phyloP scores from a whole-genome alignment of 768 basidiomycete genomes.

The Pulveroboletus sp. region DNA sequence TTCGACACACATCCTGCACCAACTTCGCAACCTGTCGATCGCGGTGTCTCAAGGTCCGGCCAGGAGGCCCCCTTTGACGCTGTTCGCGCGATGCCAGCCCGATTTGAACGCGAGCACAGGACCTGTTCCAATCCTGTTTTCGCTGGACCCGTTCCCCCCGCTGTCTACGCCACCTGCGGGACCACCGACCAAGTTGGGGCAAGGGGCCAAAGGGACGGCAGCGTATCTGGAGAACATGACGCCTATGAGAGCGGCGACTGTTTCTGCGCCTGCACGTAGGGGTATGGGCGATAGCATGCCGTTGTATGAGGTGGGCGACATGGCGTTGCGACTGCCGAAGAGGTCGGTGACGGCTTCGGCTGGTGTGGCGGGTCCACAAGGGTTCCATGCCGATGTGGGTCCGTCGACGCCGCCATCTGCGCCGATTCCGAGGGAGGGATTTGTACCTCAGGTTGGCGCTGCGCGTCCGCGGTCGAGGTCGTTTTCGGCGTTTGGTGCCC shows the following conservation, averaged over 20 bases:
- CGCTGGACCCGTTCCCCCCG: slow-evolving; percentile 46
- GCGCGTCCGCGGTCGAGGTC: slow-evolving; percentile 62
- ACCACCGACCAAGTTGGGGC: not conserved
- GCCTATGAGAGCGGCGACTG: slow-evolving; percentile 29
- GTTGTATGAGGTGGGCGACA: not conserved
- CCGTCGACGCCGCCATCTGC: slow-evolving; percentile 1
- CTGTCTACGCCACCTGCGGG: slow-evolving; percentile 8
- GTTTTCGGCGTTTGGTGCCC: slow-evolving; percentile 67
- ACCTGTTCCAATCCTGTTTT: slow-evolving; percentile 63
- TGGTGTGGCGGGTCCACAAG: not conserved
- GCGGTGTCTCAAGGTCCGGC: slow-evolving; percentile 20
- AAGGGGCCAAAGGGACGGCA: not conserved
- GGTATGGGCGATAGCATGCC: not conserved
- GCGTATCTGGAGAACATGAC: not conserved
- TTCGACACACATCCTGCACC: slow-evolving; percentile 26
- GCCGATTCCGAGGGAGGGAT: slow-evolving; percentile 57
- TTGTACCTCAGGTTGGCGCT: slow-evolving; percentile 54
- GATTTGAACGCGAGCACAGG: slow-evolving; percentile 50
- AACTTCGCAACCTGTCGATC: slow-evolving; percentile 18
- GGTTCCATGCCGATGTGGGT: not conserved
- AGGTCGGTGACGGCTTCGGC: slow-evolving; percentile 8
- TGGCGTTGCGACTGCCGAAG: slow-evolving; percentile 18
- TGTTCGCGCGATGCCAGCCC: slow-evolving; percentile 55
- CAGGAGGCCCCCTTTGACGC: slow-evolving; percentile 37
- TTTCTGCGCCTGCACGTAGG: slow-evolving; percentile 30